A percentile compares a stretch with the other conserved stretches of the same genome.
These are phyloP conservation scores for Barnettozyma wickerhamii DNA, from an alignment of 805 yeast species.

Conservation along the genomic window DNA sequence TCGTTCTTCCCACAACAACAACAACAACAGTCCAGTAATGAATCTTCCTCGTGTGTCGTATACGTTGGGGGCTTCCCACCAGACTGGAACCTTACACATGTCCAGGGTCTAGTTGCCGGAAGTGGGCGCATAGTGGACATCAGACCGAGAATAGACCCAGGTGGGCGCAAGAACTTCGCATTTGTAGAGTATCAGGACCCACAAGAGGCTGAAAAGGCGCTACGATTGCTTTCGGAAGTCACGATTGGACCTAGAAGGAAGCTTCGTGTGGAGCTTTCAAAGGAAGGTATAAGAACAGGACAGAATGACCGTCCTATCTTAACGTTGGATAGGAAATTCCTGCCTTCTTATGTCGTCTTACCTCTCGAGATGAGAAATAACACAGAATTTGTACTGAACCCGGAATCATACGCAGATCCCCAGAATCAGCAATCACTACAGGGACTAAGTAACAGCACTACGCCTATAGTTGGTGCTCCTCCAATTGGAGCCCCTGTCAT, in stretches of 20 bases:
- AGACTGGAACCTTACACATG: constrained; percentile 63
- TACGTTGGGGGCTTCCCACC: constrained; percentile 63
- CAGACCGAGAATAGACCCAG: constrained; percentile 33
- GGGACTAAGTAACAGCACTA: constrained; percentile 7
- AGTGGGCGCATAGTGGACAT: constrained; percentile 69
- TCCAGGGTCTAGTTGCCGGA: constrained; percentile 65
- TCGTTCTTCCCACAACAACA: no score
- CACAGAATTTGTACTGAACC: constrained; percentile 22
- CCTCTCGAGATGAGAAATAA: constrained; percentile 33
- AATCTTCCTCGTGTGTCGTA: constrained; percentile 34
- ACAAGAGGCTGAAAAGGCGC: constrained; percentile 48
- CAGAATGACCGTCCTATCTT: constrained; percentile 39
- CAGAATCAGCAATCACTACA: no score
- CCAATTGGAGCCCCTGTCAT: constrained; percentile 13
- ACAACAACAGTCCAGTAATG: background rate
- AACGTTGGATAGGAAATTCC: constrained; percentile 37
- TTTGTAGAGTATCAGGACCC: constrained; percentile 56
- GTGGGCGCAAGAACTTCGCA: constrained; percentile 62
- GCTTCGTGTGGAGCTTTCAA: constrained; percentile 54
- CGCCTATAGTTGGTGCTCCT: constrained; percentile 6
- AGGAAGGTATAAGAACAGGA: constrained; percentile 47
- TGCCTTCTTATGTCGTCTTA: constrained; percentile 55
- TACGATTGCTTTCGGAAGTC: constrained; percentile 39
- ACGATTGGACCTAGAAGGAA: constrained; percentile 40
- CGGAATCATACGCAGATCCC: constrained; percentile 14